phyloP scores from a whole-genome alignment of 1,139 yeast genomes.

The Scheffersomyces parashehatae region DNA sequence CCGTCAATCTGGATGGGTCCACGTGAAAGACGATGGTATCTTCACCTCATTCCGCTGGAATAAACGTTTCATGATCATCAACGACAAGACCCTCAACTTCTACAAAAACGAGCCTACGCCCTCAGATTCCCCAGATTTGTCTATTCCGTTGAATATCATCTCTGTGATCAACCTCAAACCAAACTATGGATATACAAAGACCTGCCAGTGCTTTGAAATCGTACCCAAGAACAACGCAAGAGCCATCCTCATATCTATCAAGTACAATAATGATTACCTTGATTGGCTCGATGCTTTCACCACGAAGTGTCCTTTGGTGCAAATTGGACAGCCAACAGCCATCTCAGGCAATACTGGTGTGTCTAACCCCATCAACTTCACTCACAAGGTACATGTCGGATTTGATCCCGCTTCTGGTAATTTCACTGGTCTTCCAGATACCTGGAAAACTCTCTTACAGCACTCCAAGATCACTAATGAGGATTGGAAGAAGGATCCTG shows the following conservation, averaged over 20 bases:
- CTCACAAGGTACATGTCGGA: conserved; percentile 65
- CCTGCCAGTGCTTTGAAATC: conserved; percentile 73
- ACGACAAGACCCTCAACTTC: conserved; percentile 73
- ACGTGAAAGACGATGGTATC: conserved; percentile 87
- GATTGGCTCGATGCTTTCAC: conserved; percentile 92
- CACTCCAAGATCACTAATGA: conserved; percentile 80
- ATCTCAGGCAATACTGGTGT: conserved; percentile 58
- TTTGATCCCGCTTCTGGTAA: conserved; percentile 72
- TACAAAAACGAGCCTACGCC: conserved; percentile 62
- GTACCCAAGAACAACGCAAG: conserved; percentile 60
- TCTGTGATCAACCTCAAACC: conserved; percentile 42
- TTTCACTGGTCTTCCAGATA: conserved; percentile 76
- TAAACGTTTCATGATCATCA: conserved; percentile 75
- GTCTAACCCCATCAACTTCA: conserved; percentile 77
- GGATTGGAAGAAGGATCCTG: conserved; percentile 82
- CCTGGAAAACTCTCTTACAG: conserved; percentile 73
- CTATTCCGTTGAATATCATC: conserved; percentile 43
- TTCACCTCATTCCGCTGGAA: conserved; percentile 87
- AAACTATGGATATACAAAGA: conserved; percentile 47
- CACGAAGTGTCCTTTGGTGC: conserved; percentile 74
- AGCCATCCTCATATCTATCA: conserved; percentile 73
- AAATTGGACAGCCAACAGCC: conserved; percentile 30
- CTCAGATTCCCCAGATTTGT: conserved; percentile 34
- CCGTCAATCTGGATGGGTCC: conserved; percentile 75
- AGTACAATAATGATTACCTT: conserved; percentile 76